A percentile compares a stretch with the other conserved stretches of the same genome.
These are phyloP conservation scores for Phytophthora sp. DNA, from an alignment of 352 stramenopile species.

Conservation along the genomic window DNA sequence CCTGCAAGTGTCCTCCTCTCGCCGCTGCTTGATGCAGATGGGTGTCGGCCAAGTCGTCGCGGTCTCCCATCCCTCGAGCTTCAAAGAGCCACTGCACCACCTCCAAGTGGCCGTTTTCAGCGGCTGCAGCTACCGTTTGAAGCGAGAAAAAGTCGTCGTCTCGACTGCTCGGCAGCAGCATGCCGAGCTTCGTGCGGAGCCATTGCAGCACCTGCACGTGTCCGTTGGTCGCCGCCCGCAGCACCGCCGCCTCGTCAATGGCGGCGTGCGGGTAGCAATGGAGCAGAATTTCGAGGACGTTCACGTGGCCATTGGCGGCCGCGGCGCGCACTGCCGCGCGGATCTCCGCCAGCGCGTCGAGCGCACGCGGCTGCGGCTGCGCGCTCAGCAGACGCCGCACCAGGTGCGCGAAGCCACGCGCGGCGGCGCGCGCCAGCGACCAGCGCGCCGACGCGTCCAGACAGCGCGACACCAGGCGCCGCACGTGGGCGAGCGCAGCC, in stretches of 20 bases:
- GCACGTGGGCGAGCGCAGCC: constrained; percentile 23
- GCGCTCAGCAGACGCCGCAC: constrained; percentile 17
- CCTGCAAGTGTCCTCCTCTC: constrained; percentile 28
- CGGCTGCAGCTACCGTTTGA: constrained; percentile 11
- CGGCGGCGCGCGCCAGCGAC: constrained; percentile 15
- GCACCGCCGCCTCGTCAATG: constrained; percentile 13
- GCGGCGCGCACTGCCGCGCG: constrained; percentile 27
- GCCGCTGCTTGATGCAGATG: constrained; percentile 31
- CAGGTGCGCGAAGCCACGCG: constrained; percentile 27
- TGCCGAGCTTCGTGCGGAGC: constrained; percentile 8
- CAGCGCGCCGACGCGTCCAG: constrained; percentile 27
- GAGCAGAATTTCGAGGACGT: constrained; percentile 19
- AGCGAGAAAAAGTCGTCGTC: constrained; percentile 19
- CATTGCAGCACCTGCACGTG: constrained; percentile 25
- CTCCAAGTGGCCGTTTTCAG: constrained; percentile 31
- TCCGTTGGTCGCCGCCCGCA: constrained; percentile 21
- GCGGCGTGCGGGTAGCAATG: constrained; percentile 6
- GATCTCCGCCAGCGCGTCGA: constrained; percentile 17
- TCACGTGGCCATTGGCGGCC: constrained; percentile 12
- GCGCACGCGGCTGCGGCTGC: not conserved
- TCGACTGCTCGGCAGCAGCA: constrained; percentile 4
- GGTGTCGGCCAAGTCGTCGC: not conserved
- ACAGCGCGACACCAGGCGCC: constrained; percentile 12
- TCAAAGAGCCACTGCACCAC: constrained; percentile 35
- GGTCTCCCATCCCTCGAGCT: not conserved